A percentile compares a stretch with the other conserved stretches of the same genome.
Evolutionary conservation across 2,329 filamentous ascomycete genomes (phyloP).

Genomic region (Raffaelea arxii): DNA sequence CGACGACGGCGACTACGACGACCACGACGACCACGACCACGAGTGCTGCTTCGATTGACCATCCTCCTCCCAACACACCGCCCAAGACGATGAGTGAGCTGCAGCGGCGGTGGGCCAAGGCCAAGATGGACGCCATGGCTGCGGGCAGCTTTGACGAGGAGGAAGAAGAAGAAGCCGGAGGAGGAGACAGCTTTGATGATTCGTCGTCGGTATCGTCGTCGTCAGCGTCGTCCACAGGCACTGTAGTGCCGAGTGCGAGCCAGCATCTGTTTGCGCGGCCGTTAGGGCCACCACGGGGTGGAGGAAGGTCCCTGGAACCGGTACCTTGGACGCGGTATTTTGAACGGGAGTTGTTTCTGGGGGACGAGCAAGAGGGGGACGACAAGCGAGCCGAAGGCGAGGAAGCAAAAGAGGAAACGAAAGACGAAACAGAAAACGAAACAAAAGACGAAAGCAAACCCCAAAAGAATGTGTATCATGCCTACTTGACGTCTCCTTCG

Average conservation of each 20-base stretch:
- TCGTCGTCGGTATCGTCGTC: constrained; percentile 52
- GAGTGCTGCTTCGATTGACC: too few relatives aligned
- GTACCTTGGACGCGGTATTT: constrained; percentile 88
- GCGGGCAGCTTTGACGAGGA: constrained; percentile 32
- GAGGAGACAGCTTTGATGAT: constrained; percentile 40
- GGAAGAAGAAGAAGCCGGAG: constrained; percentile 40
- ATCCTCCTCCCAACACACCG: too few relatives aligned
- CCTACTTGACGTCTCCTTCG: constrained; percentile 75
- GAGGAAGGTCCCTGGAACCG: constrained; percentile 49
- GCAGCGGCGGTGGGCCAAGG: constrained; percentile 22
- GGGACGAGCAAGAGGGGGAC: constrained; percentile 29
- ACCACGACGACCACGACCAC: too few relatives aligned
- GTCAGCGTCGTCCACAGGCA: constrained; percentile 87
- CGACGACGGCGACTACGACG: too few relatives aligned
- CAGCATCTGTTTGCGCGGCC: constrained; percentile 65
- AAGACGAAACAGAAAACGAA: too few relatives aligned
- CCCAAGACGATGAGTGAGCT: constrained; percentile 27
- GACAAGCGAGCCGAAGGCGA: too few relatives aligned
- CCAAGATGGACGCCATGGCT: constrained; percentile 14
- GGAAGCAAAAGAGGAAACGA: too few relatives aligned
- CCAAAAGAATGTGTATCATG: constrained; percentile 74
- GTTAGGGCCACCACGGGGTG: constrained; percentile 42
- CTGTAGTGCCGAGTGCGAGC: constrained; percentile 70
- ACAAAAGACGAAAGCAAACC: too few relatives aligned
- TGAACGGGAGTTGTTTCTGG: constrained; percentile 72